Percentiles rank a stretch among this genome's conserved stretches.
Conservation (phyloP, 1,284 basidiomycete species). For the Puccinia triticina region DNA sequence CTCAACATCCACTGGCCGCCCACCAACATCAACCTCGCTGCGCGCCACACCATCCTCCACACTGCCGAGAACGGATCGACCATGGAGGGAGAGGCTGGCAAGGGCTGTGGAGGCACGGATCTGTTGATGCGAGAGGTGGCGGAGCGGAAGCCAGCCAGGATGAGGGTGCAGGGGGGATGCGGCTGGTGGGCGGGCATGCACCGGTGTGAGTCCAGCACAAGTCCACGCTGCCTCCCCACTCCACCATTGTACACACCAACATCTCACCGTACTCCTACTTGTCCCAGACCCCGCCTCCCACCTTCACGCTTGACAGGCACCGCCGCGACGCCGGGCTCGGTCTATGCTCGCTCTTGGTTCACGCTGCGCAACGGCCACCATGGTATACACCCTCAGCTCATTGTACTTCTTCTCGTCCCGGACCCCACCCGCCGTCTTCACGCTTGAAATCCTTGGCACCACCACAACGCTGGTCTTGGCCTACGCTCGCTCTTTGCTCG, state of each 20-base stretch:
- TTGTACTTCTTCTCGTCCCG: background rate
- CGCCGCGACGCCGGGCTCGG: no score
- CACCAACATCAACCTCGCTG: conserved; percentile 9
- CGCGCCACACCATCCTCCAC: conserved; percentile 36
- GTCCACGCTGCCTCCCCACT: conserved; percentile 21
- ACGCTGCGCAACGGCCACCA: conserved; percentile 7
- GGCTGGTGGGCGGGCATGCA: background rate
- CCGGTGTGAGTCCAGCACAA: no score
- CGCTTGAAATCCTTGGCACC: conserved; percentile 28
- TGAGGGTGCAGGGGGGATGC: background rate
- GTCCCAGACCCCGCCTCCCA: no score
- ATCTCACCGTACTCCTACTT: no score
- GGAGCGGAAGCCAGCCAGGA: conserved; percentile 24
- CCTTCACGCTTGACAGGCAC: no score
- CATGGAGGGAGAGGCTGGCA: background rate
- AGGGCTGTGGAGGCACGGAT: background rate
- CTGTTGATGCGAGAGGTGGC: background rate
- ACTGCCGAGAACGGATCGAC: background rate
- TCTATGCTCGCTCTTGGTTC: background rate
- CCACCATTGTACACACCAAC: no score
- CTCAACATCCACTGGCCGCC: conserved; percentile 42
- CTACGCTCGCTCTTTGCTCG: conserved; percentile 2
- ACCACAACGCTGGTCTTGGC: background rate
- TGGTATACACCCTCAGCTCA: conserved; percentile 21
- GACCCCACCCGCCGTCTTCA: background rate